These are phyloP conservation scores for Prunus davidiana DNA, from an alignment of 306 rosid species.

Conservation along the genomic window DNA sequence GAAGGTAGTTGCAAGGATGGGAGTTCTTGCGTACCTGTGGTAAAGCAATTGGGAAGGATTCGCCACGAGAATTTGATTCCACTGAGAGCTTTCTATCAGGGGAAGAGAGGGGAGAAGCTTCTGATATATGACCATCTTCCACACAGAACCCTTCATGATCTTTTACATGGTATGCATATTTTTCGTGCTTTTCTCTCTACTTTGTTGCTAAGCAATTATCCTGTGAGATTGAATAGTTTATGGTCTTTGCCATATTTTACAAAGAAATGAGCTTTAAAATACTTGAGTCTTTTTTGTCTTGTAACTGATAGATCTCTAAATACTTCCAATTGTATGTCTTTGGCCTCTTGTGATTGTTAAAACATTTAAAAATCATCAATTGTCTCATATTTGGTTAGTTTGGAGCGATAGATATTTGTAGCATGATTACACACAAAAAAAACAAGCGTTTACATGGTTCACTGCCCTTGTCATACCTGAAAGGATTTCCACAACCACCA, in stretches of 20 bases:
- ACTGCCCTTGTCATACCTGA: not conserved
- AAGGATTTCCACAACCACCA: not conserved
- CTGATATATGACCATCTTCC: slow-evolving; percentile 83
- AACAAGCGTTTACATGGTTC: slow-evolving; percentile 1
- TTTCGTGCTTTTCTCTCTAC: not conserved
- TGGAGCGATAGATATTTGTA: not conserved
- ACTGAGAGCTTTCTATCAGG: slow-evolving; percentile 92
- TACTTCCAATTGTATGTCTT: not conserved
- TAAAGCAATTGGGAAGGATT: slow-evolving; percentile 82
- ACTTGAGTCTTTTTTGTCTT: not conserved
- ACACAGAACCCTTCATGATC: slow-evolving; percentile 73
- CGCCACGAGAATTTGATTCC: slow-evolving; percentile 96
- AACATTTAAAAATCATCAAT: not conserved
- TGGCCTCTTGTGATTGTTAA: not conserved
- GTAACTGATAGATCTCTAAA: not conserved
- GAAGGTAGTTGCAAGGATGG: slow-evolving; percentile 94
- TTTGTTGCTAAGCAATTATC: slow-evolving; percentile 8
- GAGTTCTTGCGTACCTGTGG: slow-evolving; percentile 63
- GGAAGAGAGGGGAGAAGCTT: slow-evolving; percentile 96
- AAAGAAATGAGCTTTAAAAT: not conserved
- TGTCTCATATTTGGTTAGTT: not conserved
- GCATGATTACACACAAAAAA: not conserved
- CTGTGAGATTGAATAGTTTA: not conserved
- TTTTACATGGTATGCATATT: slow-evolving; percentile 69
- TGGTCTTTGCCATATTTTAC: slow-evolving; percentile 7